Evolutionary conservation across 2,329 filamentous ascomycete genomes (phyloP).

Genomic region (Cytospora leucostoma): DNA sequence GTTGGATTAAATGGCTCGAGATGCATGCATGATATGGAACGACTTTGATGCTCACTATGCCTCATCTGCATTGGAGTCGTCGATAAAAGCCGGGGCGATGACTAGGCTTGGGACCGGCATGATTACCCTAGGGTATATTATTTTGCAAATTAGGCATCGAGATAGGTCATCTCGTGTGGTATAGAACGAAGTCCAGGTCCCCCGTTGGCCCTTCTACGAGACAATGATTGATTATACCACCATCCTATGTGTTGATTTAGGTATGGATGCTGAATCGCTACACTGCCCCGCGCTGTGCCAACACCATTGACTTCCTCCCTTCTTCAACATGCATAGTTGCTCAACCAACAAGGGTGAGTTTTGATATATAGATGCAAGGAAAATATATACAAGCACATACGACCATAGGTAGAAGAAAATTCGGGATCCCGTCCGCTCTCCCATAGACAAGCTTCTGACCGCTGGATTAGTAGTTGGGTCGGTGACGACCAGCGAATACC

Average conservation of each 20-base stretch:
- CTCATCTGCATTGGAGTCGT: not conserved
- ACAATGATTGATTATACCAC: not conserved
- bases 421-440: not conserved
- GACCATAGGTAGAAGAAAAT: not conserved
- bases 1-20: not conserved
- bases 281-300: no score
- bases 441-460: not conserved
- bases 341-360: no score
- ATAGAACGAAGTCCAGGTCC: not conserved
- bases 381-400: not conserved
- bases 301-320: no score
- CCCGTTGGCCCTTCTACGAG: not conserved
- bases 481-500: slow-evolving; percentile 8
- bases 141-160: not conserved
- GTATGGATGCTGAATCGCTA: no score
- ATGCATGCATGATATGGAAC: not conserved
- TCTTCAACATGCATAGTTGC: no score
- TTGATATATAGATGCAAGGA: not conserved
- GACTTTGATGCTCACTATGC: not conserved
- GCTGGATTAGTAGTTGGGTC: no score
- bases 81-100: not conserved
- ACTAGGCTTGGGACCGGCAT: not conserved
- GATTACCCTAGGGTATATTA: no score
- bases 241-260: not conserved
- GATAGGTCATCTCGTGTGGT: not conserved